Conservation (phyloP, 352 stramenopile genomes). For the Globisporangium alternatum region DNA sequence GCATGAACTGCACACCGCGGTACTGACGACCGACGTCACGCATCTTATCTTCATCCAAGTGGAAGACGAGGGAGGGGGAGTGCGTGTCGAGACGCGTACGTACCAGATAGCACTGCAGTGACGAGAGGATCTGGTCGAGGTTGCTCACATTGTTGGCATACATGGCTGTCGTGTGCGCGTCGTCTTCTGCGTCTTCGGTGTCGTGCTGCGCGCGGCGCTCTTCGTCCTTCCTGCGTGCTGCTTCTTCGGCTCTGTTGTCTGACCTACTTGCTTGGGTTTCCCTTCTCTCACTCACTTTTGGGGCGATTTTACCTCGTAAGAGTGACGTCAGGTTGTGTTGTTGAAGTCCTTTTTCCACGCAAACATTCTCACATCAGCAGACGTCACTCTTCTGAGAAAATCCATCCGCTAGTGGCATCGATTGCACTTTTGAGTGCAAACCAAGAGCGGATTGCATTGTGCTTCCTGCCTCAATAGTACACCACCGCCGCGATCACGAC, state of each 20-base stretch:
- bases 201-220: not conserved
- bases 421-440: not conserved
- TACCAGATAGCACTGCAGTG: constrained; percentile 79
- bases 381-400: constrained; percentile 5
- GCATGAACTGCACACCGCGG: not conserved
- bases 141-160: constrained; percentile 87
- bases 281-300: not conserved
- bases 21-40: not conserved
- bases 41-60: not conserved
- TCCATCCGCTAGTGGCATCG: not conserved
- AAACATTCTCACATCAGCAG: not conserved
- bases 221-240: not conserved
- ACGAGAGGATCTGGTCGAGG: constrained; percentile 85
- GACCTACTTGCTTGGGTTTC: not conserved
- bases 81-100: constrained; percentile 6
- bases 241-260: constrained; percentile 3
- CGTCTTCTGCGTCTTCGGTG: not conserved
- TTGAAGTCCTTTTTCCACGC: not conserved
- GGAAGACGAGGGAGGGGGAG: not conserved
- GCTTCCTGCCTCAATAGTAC: too few species aligned
- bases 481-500: too few species aligned
- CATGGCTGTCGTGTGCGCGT: constrained; percentile 32
- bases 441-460: not conserved
- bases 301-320: not conserved
- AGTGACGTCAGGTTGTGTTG: constrained; percentile 1